A percentile compares a stretch with the other conserved stretches of the same genome.
phyloP scores from a whole-genome alignment of 2,329 filamentous ascomycete genomes.

The Aspergillus hortae region DNA sequence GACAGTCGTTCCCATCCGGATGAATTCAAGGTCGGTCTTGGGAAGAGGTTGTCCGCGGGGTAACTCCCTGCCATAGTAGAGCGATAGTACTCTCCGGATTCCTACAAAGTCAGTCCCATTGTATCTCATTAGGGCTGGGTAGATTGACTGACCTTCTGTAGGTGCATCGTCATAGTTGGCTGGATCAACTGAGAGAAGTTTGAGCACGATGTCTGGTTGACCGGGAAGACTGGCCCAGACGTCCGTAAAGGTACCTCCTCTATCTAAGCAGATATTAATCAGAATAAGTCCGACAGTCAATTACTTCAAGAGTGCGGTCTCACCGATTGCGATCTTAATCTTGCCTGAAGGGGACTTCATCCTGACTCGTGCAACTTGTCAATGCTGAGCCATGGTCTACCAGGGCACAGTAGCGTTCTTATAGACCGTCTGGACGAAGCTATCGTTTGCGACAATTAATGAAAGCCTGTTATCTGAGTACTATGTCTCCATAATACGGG shows the following conservation, averaged over 20 bases:
- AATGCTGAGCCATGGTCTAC: neutral
- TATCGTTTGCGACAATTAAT: too few relatives aligned
- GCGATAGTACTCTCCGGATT: slow-evolving; percentile 64
- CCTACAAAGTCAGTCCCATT: slow-evolving; percentile 45
- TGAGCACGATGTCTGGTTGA: slow-evolving; percentile 35
- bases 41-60: slow-evolving; percentile 35
- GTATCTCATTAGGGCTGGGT: slow-evolving; percentile 20
- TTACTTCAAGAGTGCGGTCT: slow-evolving; percentile 66
- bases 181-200: slow-evolving; percentile 39
- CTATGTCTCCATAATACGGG: too few relatives aligned
- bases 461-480: too few relatives aligned
- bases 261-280: slow-evolving; percentile 35
- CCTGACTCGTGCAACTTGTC: neutral
- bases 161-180: slow-evolving; percentile 50
- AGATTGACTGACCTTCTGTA: slow-evolving; percentile 60
- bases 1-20: slow-evolving; percentile 92
- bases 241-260: slow-evolving; percentile 42
- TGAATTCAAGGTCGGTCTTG: slow-evolving; percentile 43
- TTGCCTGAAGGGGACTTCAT: neutral
- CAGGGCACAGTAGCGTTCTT: neutral
- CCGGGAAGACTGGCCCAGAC: slow-evolving; percentile 37
- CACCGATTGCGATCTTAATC: slow-evolving; percentile 11
- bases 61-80: slow-evolving; percentile 32
- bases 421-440: too few relatives aligned
- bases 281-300: slow-evolving; percentile 70